These are phyloP conservation scores for Platanthera guangdongensis DNA, from an alignment of 106 monocot species.

Conservation along the genomic window DNA sequence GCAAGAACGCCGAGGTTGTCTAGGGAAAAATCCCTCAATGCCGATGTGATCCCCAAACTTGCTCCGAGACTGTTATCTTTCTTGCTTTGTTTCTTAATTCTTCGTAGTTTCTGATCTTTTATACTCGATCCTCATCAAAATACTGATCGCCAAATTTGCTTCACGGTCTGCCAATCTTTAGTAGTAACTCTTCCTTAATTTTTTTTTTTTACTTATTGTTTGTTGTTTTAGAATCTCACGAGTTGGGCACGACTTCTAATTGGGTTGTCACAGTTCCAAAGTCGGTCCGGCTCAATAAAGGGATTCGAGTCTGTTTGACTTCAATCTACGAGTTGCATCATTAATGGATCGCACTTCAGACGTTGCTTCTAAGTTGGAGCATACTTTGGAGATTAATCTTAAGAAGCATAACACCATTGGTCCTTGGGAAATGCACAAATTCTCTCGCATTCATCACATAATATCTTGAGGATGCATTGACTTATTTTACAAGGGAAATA, in stretches of 20 bases:
- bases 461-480: conserved; percentile 37
- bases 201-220: neutral
- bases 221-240: conserved; percentile 14
- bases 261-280: conserved; percentile 23
- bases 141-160: neutral
- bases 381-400: conserved; percentile 66
- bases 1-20: conserved; percentile 43
- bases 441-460: conserved; percentile 58
- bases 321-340: neutral
- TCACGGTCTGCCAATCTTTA: neutral
- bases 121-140: no score
- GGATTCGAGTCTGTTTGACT: neutral
- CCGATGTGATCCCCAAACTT: conserved; percentile 34
- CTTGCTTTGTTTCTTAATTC: neutral
- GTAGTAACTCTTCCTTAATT: neutral
- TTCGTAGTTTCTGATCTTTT: neutral
- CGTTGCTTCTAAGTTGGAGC: conserved; percentile 69
- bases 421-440: conserved; percentile 84
- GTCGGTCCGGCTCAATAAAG: conserved; percentile 12
- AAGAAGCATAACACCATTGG: conserved; percentile 70
- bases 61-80: no score
- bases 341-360: conserved; percentile 21
- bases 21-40: conserved; percentile 67
- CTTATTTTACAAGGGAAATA: conserved; percentile 50
- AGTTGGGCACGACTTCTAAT: conserved; percentile 16